These are phyloP conservation scores for Choiromyces venosus DNA, from an alignment of 495 filamentous ascomycete species.

Conservation along the genomic window DNA sequence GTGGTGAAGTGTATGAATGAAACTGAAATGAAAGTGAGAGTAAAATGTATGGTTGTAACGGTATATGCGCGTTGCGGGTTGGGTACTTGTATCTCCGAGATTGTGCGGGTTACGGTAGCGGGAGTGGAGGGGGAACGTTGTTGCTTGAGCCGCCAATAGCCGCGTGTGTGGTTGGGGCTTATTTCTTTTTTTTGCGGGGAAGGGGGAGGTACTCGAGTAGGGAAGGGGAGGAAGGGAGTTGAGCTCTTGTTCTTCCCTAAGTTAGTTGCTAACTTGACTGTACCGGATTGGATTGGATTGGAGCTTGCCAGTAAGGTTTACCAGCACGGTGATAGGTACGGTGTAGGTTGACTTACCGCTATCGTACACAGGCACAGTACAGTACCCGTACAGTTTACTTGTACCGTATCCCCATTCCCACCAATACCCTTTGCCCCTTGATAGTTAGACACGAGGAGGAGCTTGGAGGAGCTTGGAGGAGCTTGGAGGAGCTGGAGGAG, in stretches of 20 bases:
- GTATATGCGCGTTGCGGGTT: conserved; percentile 1
- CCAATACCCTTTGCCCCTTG: not conserved
- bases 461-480: not conserved
- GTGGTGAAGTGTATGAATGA: not conserved
- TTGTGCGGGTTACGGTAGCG: conserved; percentile 13
- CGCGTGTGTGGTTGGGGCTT: not conserved
- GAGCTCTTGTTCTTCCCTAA: not conserved
- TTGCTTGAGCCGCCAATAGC: not conserved
- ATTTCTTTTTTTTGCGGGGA: not conserved
- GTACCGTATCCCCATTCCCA: too few relatives aligned
- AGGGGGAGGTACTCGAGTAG: too few relatives aligned
- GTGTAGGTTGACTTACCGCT: too few relatives aligned
- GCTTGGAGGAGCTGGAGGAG: not conserved
- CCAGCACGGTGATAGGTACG: too few relatives aligned
- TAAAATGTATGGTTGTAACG: conserved; percentile 10
- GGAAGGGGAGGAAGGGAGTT: not conserved
- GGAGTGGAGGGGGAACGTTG: too few relatives aligned
- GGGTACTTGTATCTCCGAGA: conserved; percentile 43
- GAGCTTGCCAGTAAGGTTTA: not conserved
- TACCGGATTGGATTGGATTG: not conserved
- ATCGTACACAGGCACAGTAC: not conserved
- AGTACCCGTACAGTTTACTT: too few relatives aligned
- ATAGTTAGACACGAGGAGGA: not conserved
- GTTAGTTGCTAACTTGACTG: too few relatives aligned
- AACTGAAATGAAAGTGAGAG: not conserved